phyloP scores from a whole-genome alignment of 306 rosid species.

The Luffa aegyptiaca region DNA sequence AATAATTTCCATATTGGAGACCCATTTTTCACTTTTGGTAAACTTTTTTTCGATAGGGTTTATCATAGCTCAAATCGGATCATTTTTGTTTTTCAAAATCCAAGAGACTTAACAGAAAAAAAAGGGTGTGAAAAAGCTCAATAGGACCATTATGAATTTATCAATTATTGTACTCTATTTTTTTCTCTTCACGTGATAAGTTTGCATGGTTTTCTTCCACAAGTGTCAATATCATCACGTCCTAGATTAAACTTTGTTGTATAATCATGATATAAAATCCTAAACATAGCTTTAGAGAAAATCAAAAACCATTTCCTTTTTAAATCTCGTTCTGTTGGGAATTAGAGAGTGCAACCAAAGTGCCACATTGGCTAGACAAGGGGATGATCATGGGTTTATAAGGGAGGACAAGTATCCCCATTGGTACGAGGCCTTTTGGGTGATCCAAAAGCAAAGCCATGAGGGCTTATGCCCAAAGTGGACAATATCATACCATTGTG shows the following conservation, averaged over 20 bases:
- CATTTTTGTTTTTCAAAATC: not conserved
- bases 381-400: too few relatives aligned
- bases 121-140: not conserved
- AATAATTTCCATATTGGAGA: not conserved
- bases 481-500: too few relatives aligned
- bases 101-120: not conserved
- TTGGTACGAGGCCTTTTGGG: too few relatives aligned
- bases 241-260: not conserved
- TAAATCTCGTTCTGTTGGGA: too few relatives aligned
- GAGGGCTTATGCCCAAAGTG: too few relatives aligned
- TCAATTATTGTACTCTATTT: conserved; percentile 3
- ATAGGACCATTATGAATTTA: not conserved
- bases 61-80: not conserved
- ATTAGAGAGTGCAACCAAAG: too few relatives aligned
- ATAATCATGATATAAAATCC: not conserved
- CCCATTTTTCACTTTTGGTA: not conserved
- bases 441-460: too few relatives aligned
- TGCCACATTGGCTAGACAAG: too few relatives aligned
- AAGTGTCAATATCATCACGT: conserved; percentile 1
- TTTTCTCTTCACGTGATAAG: not conserved
- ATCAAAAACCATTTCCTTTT: not conserved
- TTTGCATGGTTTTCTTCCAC: not conserved
- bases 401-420: too few relatives aligned
- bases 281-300: not conserved
- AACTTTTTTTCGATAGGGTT: not conserved